These are phyloP conservation scores for Rhinocladiella similis DNA, from an alignment of 2,329 filamentous ascomycete species.

Conservation along the genomic window DNA sequence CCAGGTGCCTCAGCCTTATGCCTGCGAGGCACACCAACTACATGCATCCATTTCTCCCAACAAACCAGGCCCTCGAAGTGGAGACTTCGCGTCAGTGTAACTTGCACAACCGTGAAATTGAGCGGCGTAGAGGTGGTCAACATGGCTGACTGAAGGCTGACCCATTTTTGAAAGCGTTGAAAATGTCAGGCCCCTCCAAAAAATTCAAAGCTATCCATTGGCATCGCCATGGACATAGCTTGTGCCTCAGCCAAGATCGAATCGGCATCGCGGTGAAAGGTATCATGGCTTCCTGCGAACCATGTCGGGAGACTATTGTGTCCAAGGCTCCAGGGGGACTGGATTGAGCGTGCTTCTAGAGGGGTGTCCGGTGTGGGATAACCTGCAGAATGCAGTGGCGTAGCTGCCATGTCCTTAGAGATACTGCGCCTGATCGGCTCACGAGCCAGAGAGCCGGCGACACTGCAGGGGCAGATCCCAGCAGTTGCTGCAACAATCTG, in stretches of 20 bases:
- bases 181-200: not conserved
- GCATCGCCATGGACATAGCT: constrained; percentile 12
- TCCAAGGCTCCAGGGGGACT: constrained; percentile 10
- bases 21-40: not conserved
- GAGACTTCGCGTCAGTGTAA: too few species aligned
- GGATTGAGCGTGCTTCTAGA: constrained; percentile 6
- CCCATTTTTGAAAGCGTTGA: not conserved
- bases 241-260: constrained; percentile 17
- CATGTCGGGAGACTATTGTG: not conserved
- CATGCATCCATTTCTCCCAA: too few species aligned
- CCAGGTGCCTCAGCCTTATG: not conserved
- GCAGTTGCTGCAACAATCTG: constrained; percentile 20
- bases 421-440: constrained; percentile 6
- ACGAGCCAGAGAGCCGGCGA: constrained; percentile 1
- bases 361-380: constrained; percentile 13
- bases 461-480: constrained; percentile 13
- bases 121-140: too few species aligned
- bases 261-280: constrained; percentile 13
- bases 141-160: too few species aligned
- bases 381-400: constrained; percentile 1
- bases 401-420: constrained; percentile 2
- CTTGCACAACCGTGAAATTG: too few species aligned
- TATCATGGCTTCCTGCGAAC: constrained; percentile 3
- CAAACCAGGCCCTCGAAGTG: too few species aligned
- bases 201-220: constrained; percentile 12